Percentiles rank a stretch among this genome's conserved stretches.
Conservation (phyloP, 768 basidiomycete genomes). For the Heimioporus sp. region DNA sequence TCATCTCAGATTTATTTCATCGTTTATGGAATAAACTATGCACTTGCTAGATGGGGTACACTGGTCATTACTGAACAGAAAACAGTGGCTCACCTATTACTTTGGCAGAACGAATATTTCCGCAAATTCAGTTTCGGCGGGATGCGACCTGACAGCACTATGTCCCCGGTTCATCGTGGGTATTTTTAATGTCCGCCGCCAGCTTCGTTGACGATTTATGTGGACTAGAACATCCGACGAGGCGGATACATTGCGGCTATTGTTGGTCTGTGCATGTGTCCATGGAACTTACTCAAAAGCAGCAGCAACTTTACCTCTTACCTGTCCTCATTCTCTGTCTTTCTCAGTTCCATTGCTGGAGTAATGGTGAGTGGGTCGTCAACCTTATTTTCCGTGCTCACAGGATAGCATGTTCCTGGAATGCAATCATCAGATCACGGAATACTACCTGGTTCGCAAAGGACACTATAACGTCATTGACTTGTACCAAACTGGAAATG, state of each 20-base stretch:
- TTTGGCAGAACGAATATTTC: slow-evolving; percentile 69
- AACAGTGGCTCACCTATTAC: slow-evolving; percentile 17
- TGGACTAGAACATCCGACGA: slow-evolving; percentile 70
- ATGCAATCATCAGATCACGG: slow-evolving; percentile 51
- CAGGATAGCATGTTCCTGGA: not conserved
- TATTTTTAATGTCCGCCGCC: slow-evolving; percentile 3
- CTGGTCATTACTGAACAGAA: slow-evolving; percentile 2
- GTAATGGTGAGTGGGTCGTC: slow-evolving; percentile 56
- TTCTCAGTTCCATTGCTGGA: slow-evolving; percentile 76
- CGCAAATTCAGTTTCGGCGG: slow-evolving; percentile 80
- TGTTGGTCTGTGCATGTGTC: slow-evolving; percentile 72
- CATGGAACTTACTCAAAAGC: slow-evolving; percentile 72
- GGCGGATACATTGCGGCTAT: slow-evolving; percentile 81
- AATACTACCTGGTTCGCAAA: slow-evolving; percentile 72
- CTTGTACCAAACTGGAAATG: slow-evolving; percentile 55
- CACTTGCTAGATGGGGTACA: slow-evolving; percentile 26
- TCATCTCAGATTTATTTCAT: slow-evolving; percentile 5
- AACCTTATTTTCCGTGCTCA: not conserved
- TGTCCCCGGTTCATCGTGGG: slow-evolving; percentile 71
- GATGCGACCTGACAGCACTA: slow-evolving; percentile 79
- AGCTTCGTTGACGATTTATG: slow-evolving; percentile 1
- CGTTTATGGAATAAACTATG: slow-evolving; percentile 4
- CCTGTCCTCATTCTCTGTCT: slow-evolving; percentile 79
- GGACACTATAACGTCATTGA: slow-evolving; percentile 72
- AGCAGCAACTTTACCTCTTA: slow-evolving; percentile 80